Evolutionary conservation across 345 rosid genomes (phyloP).

Genomic region (Populus pruinosa): DNA sequence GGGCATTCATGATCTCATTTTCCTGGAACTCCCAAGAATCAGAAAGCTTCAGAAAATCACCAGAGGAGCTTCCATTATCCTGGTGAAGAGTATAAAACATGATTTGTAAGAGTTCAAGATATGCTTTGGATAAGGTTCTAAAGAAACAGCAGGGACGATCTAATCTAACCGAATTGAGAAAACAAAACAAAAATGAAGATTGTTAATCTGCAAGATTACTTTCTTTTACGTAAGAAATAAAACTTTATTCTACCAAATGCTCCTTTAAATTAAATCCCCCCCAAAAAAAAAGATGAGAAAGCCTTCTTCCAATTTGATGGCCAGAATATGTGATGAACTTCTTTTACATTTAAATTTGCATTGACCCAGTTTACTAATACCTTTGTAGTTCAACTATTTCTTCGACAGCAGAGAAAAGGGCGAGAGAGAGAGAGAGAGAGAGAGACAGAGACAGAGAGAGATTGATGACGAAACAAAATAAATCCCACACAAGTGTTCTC

Average conservation of each 20-base stretch:
- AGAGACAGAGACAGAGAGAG: not conserved
- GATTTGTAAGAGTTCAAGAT: slow-evolving; percentile 19
- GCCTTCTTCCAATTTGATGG: not conserved
- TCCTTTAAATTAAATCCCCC: not conserved
- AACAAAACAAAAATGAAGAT: not conserved
- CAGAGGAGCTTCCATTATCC: slow-evolving; percentile 34
- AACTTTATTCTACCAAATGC: not conserved
- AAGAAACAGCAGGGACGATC: not conserved
- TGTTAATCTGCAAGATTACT: not conserved
- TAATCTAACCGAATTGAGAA: not conserved
- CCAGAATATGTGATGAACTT: not conserved
- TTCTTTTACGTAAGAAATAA: not conserved
- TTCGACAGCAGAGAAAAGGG: not conserved
- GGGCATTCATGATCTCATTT: slow-evolving; percentile 66
- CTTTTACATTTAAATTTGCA: not conserved
- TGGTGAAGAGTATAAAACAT: slow-evolving; percentile 18
- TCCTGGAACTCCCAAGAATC: slow-evolving; percentile 90
- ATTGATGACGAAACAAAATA: not conserved
- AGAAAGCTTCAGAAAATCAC: slow-evolving; percentile 47
- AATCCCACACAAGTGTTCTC: not conserved
- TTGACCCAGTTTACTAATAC: not conserved
- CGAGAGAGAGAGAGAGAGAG: not conserved
- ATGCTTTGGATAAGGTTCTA: not conserved
- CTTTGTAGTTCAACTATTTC: not conserved
- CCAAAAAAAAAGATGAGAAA: not conserved